A percentile compares a stretch with the other conserved stretches of the same genome.
These are phyloP conservation scores for Keithomyces neogunnii DNA, from an alignment of 2,329 filamentous ascomycete species.

Conservation along the genomic window DNA sequence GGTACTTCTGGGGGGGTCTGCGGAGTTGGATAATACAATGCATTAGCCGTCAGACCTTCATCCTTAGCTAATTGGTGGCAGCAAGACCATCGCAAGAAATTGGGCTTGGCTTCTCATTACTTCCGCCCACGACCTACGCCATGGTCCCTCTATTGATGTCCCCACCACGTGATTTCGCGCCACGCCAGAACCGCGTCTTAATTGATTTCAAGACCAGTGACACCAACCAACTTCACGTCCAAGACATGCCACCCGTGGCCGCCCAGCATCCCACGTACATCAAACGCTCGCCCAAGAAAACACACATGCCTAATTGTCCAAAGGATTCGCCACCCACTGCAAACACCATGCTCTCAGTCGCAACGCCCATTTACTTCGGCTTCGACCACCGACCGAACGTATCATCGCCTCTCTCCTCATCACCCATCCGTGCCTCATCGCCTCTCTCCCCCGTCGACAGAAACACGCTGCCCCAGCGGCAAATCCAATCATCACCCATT, in stretches of 20 bases:
- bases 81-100: too few relatives aligned
- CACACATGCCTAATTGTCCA: conserved; percentile 2
- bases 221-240: not conserved
- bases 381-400: conserved; percentile 38
- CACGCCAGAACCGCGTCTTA: conserved; percentile 15
- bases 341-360: conserved; percentile 31
- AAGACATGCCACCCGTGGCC: too few relatives aligned
- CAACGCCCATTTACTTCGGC: conserved; percentile 32
- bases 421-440: conserved; percentile 45
- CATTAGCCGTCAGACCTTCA: too few relatives aligned
- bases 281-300: too few relatives aligned
- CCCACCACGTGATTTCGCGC: conserved; percentile 24
- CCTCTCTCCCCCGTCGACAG: conserved; percentile 34
- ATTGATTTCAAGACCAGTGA: not conserved
- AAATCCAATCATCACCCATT: conserved; percentile 37
- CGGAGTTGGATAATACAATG: too few relatives aligned
- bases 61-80: too few relatives aligned
- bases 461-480: conserved; percentile 32
- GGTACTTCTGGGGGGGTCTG: too few relatives aligned
- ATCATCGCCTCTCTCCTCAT: conserved; percentile 51
- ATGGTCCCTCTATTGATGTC: not conserved
- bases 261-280: too few relatives aligned
- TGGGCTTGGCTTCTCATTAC: too few relatives aligned
- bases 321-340: conserved; percentile 1
- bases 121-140: too few relatives aligned